These are phyloP conservation scores for Cryphonectria japonica DNA, from an alignment of 2,329 filamentous ascomycete genomes.

Conservation along the genomic window DNA sequence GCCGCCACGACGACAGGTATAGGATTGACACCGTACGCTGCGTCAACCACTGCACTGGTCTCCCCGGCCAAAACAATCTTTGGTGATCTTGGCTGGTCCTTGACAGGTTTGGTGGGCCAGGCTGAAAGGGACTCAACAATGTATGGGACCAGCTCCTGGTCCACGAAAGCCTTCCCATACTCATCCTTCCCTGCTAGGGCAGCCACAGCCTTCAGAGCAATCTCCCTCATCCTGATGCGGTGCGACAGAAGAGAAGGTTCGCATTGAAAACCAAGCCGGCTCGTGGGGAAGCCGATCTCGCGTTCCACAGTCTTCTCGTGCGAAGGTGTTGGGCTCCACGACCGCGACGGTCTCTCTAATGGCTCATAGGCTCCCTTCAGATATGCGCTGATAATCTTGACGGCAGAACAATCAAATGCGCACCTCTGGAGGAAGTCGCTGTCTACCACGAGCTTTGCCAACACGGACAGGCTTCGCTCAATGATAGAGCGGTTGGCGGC, in stretches of 20 bases:
- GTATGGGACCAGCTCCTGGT: slow-evolving; percentile 78
- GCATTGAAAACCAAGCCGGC: slow-evolving; percentile 63
- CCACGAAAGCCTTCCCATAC: slow-evolving; percentile 80
- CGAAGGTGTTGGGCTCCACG: slow-evolving; percentile 43
- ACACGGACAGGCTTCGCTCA: slow-evolving; percentile 73
- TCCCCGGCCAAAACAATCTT: slow-evolving; percentile 43
- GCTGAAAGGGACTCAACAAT: slow-evolving; percentile 77
- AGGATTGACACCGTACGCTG: slow-evolving; percentile 73
- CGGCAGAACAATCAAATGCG: slow-evolving; percentile 68
- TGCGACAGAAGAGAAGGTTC: slow-evolving; percentile 65
- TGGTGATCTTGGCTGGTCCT: slow-evolving; percentile 45
- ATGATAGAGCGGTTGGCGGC: slow-evolving; percentile 57
- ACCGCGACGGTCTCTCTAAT: slow-evolving; percentile 39
- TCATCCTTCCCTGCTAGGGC: slow-evolving; percentile 82
- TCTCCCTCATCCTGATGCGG: slow-evolving; percentile 76
- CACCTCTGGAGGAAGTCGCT: slow-evolving; percentile 80
- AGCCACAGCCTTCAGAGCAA: slow-evolving; percentile 77
- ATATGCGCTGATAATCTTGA: slow-evolving; percentile 51
- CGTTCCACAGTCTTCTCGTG: slow-evolving; percentile 19
- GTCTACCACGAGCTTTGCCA: slow-evolving; percentile 79
- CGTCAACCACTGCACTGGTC: slow-evolving; percentile 37
- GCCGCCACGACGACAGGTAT: slow-evolving; percentile 79
- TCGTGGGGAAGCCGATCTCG: slow-evolving; percentile 37
- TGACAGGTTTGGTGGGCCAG: slow-evolving; percentile 58
- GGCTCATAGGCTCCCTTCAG: slow-evolving; percentile 57